These are phyloP conservation scores for Trichoderma virens DNA, from an alignment of 495 filamentous ascomycete species.

Conservation along the genomic window DNA sequence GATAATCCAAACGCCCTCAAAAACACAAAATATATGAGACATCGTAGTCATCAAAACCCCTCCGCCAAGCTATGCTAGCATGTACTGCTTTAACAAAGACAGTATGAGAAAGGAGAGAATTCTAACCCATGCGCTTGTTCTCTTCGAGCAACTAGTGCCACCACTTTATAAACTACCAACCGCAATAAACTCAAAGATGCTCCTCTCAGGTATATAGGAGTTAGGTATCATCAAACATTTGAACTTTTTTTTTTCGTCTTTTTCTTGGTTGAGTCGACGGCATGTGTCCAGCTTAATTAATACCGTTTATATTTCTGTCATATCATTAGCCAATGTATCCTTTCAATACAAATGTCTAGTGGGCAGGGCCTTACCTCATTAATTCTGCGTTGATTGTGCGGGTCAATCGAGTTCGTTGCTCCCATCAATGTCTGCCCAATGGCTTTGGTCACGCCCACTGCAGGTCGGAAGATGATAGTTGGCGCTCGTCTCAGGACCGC, in stretches of 20 bases:
- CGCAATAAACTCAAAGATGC: background rate
- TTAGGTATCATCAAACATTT: background rate
- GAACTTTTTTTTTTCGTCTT: background rate
- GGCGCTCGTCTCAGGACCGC: slow-evolving; percentile 78
- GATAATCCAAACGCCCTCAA: background rate
- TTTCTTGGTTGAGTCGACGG: background rate
- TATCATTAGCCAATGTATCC: slow-evolving; percentile 19
- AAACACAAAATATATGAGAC: background rate
- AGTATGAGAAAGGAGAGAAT: background rate
- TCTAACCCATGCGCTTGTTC: background rate
- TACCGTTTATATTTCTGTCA: slow-evolving; percentile 36
- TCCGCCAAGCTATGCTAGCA: background rate
- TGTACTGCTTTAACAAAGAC: background rate
- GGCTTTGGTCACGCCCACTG: slow-evolving; percentile 83
- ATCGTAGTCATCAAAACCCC: background rate
- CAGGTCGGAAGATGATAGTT: slow-evolving; percentile 82
- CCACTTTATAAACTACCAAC: background rate
- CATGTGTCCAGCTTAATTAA: slow-evolving; percentile 11
- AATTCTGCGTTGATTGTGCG: slow-evolving; percentile 67
- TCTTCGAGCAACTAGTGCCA: background rate
- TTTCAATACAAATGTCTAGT: background rate
- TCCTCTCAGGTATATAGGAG: background rate
- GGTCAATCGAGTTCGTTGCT: slow-evolving; percentile 89
- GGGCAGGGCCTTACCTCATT: slow-evolving; percentile 75
- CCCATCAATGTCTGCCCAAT: slow-evolving; percentile 85